Conservation (phyloP, 169 alveolate genomes). For the Plasmodium relictum region DNA sequence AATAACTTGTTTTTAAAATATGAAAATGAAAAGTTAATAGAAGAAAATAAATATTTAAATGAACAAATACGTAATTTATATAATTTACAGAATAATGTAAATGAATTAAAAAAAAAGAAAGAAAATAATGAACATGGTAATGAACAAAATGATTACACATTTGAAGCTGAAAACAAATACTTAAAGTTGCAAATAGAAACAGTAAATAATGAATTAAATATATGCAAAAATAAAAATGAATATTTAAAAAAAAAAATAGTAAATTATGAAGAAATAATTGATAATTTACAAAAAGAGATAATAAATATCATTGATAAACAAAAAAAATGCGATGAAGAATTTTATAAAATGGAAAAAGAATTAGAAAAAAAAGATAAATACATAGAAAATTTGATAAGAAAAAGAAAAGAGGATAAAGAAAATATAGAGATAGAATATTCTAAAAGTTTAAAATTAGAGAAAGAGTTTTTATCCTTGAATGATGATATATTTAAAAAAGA, state of each 20-base stretch:
- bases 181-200: slow-evolving; percentile 55
- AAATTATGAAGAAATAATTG: slow-evolving; percentile 70
- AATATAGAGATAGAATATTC: slow-evolving; percentile 35
- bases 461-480: slow-evolving; percentile 56
- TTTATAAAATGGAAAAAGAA: slow-evolving; percentile 55
- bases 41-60: slow-evolving; percentile 63
- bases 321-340: slow-evolving; percentile 67
- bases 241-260: slow-evolving; percentile 46
- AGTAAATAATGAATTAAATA: slow-evolving; percentile 39
- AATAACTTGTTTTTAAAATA: slow-evolving; percentile 18
- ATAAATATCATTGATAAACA: slow-evolving; percentile 59
- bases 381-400: slow-evolving; percentile 40
- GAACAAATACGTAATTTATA: slow-evolving; percentile 39
- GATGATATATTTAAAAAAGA: slow-evolving; percentile 75
- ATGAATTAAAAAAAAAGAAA: slow-evolving; percentile 25
- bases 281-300: slow-evolving; percentile 55
- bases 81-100: slow-evolving; percentile 26
- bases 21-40: slow-evolving; percentile 65
- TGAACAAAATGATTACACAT: slow-evolving; percentile 3
- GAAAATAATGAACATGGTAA: not conserved
- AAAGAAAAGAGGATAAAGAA: slow-evolving; percentile 63
- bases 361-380: slow-evolving; percentile 47
- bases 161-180: slow-evolving; percentile 56
- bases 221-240: slow-evolving; percentile 62
- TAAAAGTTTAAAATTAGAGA: slow-evolving; percentile 46